phyloP scores from a whole-genome alignment of 495 filamentous ascomycete genomes.

The Neurospora sp. region DNA sequence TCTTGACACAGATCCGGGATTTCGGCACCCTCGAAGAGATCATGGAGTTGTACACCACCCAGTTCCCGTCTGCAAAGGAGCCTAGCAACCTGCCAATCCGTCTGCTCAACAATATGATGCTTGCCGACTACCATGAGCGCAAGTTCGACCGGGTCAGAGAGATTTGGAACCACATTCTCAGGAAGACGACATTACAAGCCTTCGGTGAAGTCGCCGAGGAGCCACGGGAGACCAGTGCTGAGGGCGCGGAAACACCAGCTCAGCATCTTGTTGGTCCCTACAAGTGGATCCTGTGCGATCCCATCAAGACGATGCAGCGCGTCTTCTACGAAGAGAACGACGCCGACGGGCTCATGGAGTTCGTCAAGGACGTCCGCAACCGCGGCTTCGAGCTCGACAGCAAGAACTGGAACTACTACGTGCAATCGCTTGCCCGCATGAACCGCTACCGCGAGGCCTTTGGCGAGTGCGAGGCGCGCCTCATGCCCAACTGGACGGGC shows the following conservation, averaged over 20 bases:
- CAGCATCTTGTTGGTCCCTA: background rate
- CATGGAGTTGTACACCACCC: constrained; percentile 40
- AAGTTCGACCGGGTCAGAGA: constrained; percentile 49
- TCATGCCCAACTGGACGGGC: constrained; percentile 66
- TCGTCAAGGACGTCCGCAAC: constrained; percentile 40
- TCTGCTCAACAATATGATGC: constrained; percentile 58
- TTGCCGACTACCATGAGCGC: constrained; percentile 41
- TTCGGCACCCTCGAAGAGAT: constrained; percentile 45
- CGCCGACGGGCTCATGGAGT: constrained; percentile 32
- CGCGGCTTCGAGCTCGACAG: constrained; percentile 59
- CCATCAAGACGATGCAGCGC: constrained; percentile 51
- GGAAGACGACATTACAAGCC: constrained; percentile 38
- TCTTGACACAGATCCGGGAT: constrained; percentile 48
- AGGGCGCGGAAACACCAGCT: background rate
- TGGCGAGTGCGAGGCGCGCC: constrained; percentile 52
- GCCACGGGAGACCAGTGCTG: background rate
- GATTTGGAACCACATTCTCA: constrained; percentile 54
- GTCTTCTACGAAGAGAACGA: constrained; percentile 40
- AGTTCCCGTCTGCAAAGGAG: constrained; percentile 13
- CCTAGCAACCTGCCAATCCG: constrained; percentile 36
- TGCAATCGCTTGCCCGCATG: constrained; percentile 38
- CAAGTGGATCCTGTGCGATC: constrained; percentile 34
- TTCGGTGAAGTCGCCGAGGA: background rate
- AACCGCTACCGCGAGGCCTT: constrained; percentile 46
- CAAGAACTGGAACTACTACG: constrained; percentile 51